Percentiles rank a stretch among this genome's conserved stretches.
Evolutionary conservation across 495 filamentous ascomycete species (phyloP).

Genomic region (Xylona heveae): DNA sequence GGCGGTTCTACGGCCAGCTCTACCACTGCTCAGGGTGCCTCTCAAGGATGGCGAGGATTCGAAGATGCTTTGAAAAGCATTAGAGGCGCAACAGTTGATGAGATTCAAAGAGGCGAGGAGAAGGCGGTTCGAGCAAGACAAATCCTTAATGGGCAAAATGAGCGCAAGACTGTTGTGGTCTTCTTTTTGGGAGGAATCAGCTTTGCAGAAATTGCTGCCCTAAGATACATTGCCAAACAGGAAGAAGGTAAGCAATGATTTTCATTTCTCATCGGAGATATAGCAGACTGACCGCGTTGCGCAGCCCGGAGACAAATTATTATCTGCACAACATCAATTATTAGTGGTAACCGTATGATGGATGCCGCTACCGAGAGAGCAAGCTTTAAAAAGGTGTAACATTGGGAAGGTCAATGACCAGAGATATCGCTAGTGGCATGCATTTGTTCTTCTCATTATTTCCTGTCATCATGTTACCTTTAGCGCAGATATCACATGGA

Average conservation of each 20-base stretch:
- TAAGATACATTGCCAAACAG: slow-evolving; percentile 74
- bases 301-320: slow-evolving; percentile 54
- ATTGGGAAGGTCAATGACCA: too few species aligned
- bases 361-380: slow-evolving; percentile 61
- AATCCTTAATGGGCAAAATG: slow-evolving; percentile 48
- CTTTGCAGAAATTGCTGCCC: slow-evolving; percentile 85
- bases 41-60: slow-evolving; percentile 75
- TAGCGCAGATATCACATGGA: too few species aligned
- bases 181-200: slow-evolving; percentile 91
- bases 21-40: slow-evolving; percentile 30
- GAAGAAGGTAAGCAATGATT: slow-evolving; percentile 40
- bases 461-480: too few species aligned
- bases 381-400: slow-evolving; percentile 35
- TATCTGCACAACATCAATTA: slow-evolving; percentile 77
- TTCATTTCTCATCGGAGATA: not conserved
- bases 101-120: slow-evolving; percentile 83
- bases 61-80: slow-evolving; percentile 75
- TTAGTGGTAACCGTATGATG: slow-evolving; percentile 81
- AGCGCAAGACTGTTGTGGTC: slow-evolving; percentile 70
- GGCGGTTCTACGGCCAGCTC: slow-evolving; percentile 24
- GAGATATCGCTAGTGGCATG: too few species aligned
- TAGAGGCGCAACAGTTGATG: slow-evolving; percentile 71
- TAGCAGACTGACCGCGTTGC: slow-evolving; percentile 5
- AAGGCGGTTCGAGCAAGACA: slow-evolving; percentile 79
- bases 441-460: too few species aligned